These are phyloP conservation scores for Flueggea neowawraea DNA, from an alignment of 441 rosid genomes.

Conservation along the genomic window DNA sequence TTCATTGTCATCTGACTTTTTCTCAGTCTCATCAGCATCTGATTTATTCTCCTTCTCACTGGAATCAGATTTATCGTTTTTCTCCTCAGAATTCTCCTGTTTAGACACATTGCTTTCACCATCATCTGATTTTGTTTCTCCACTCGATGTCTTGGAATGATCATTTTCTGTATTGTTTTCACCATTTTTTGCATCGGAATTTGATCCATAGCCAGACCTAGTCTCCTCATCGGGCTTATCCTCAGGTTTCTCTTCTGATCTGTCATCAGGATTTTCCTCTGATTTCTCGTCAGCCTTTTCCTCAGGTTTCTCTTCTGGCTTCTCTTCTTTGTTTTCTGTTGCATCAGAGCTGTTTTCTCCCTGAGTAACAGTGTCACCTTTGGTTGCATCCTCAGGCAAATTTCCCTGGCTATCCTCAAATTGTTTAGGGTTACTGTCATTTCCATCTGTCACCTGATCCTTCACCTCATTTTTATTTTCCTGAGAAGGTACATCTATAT, in stretches of 20 bases:
- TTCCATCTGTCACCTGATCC: conserved; percentile 36
- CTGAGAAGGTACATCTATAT: conserved; percentile 42
- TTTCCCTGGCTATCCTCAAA: conserved; percentile 54
- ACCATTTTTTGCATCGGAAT: conserved; percentile 21
- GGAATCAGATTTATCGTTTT: conserved; percentile 33
- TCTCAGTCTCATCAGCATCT: conserved; percentile 17
- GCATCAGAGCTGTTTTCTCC: conserved; percentile 18
- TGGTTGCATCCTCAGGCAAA: conserved; percentile 51
- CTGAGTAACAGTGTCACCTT: conserved; percentile 37
- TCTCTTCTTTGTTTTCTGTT: conserved; percentile 40
- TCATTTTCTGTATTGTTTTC: conserved; percentile 24
- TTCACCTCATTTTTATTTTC: conserved; percentile 49
- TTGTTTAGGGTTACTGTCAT: conserved; percentile 33
- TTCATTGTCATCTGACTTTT: conserved; percentile 30
- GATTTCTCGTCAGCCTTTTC: background rate
- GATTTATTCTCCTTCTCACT: conserved; percentile 30
- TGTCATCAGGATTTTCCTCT: conserved; percentile 2
- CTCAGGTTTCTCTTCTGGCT: background rate
- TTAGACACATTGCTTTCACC: conserved; percentile 34
- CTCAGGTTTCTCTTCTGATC: conserved; percentile 9
- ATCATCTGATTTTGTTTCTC: conserved; percentile 25
- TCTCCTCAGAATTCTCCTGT: conserved; percentile 39
- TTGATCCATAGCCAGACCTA: conserved; percentile 10
- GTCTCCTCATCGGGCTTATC: conserved; percentile 20
- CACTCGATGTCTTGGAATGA: conserved; percentile 32